Evolutionary conservation across 768 basidiomycete genomes (phyloP).

Genomic region (Lentinula edodes): DNA sequence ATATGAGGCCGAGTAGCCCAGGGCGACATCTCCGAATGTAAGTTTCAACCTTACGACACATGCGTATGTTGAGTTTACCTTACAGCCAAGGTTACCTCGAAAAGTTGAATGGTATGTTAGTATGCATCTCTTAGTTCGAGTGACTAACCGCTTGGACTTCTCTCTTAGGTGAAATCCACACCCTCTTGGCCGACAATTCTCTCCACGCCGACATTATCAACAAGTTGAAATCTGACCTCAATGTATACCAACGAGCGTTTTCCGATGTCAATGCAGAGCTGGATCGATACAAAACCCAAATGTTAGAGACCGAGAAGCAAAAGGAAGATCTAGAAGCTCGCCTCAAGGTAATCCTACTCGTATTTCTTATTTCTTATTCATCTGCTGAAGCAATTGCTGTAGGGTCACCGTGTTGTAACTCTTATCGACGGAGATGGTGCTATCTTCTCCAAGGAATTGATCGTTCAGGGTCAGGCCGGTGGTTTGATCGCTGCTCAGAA

Average conservation of each 20-base stretch:
- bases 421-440: constrained; percentile 64
- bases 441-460: constrained; percentile 51
- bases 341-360: not conserved
- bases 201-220: constrained; percentile 16
- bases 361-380: not conserved
- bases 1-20: not conserved
- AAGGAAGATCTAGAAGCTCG: constrained; percentile 20
- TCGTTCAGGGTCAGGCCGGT: constrained; percentile 50
- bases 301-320: constrained; percentile 22
- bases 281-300: constrained; percentile 20
- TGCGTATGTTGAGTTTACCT: not conserved
- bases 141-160: not conserved
- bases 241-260: constrained; percentile 6
- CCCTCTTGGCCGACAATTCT: constrained; percentile 26
- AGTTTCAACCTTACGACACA: not conserved
- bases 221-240: constrained; percentile 5
- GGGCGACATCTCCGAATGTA: constrained; percentile 10
- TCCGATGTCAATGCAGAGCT: constrained; percentile 2
- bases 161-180: constrained; percentile 33
- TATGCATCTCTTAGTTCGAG: too few species aligned
- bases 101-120: constrained; percentile 26
- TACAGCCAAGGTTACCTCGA: constrained; percentile 23
- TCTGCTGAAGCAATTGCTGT: not conserved
- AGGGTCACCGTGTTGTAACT: constrained; percentile 34
- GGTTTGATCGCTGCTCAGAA: constrained; percentile 51